These are phyloP conservation scores for Cryphonectria radicalis DNA, from an alignment of 2,329 filamentous ascomycete species.

Conservation along the genomic window DNA sequence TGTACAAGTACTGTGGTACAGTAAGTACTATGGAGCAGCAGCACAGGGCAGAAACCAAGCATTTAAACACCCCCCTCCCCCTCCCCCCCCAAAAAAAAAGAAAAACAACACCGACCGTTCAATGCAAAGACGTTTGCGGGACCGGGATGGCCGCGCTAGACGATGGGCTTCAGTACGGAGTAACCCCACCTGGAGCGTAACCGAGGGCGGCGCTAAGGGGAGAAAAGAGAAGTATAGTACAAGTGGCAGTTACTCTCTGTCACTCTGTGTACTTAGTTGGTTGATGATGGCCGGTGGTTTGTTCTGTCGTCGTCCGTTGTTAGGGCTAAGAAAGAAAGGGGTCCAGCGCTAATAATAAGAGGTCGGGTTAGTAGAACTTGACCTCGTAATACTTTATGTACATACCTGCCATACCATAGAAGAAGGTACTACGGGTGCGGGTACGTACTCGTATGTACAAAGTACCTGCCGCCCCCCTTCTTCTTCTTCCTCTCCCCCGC, in stretches of 20 bases:
- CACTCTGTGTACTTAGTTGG: neutral
- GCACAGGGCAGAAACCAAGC: neutral
- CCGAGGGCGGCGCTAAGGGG: neutral
- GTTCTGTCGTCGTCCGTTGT: neutral
- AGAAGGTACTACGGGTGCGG: neutral
- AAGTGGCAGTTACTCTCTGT: neutral
- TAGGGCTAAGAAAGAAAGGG: neutral
- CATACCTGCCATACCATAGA: no score
- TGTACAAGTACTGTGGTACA: neutral
- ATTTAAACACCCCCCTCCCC: neutral
- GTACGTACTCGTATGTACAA: neutral
- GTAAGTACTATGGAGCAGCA: neutral
- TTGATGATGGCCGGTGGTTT: no score
- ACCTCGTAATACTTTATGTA: neutral
- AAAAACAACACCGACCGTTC: neutral
- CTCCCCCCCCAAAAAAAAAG: neutral
- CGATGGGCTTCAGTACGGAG: neutral
- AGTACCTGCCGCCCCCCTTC: no score
- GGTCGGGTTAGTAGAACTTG: no score
- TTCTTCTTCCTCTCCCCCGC: no score
- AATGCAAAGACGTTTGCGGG: conserved; percentile 6
- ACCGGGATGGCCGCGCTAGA: conserved; percentile 5
- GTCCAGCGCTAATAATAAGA: neutral
- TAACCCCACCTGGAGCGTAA: neutral
- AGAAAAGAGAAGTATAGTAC: neutral